phyloP scores from a whole-genome alignment of 2,329 filamentous ascomycete species.

The Akanthomyces lecanii region DNA sequence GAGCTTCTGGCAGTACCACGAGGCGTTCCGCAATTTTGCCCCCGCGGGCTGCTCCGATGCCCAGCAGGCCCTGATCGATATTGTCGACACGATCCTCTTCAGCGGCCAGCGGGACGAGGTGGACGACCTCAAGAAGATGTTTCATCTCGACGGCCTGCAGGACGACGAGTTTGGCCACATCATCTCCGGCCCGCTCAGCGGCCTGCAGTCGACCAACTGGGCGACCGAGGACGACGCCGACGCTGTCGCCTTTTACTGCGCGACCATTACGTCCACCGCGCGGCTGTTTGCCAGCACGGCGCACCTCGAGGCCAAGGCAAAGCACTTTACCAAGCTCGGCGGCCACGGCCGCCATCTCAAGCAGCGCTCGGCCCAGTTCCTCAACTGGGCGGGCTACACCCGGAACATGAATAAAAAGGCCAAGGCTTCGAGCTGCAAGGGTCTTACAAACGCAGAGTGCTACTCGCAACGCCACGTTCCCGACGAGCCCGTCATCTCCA shows the following conservation, averaged over 20 bases:
- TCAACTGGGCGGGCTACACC: slow-evolving; percentile 49
- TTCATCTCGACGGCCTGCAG: slow-evolving; percentile 13
- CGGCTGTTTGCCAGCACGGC: slow-evolving; percentile 41
- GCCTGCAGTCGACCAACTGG: slow-evolving; percentile 50
- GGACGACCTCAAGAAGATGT: slow-evolving; percentile 43
- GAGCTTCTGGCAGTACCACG: slow-evolving; percentile 66
- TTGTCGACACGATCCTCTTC: slow-evolving; percentile 49
- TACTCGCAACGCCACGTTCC: slow-evolving; percentile 26
- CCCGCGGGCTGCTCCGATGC: slow-evolving; percentile 59
- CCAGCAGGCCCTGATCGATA: slow-evolving; percentile 53
- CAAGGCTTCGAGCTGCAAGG: slow-evolving; percentile 23
- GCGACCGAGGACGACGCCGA: slow-evolving; percentile 42
- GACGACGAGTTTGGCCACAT: slow-evolving; percentile 41
- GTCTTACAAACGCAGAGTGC: slow-evolving; percentile 27
- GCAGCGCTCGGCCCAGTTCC: slow-evolving; percentile 32
- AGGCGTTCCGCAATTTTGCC: slow-evolving; percentile 46
- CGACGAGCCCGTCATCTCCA: slow-evolving; percentile 23
- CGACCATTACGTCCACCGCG: slow-evolving; percentile 38
- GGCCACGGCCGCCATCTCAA: slow-evolving; percentile 38
- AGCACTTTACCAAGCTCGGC: slow-evolving; percentile 37
- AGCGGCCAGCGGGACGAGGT: slow-evolving; percentile 29
- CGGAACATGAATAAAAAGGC: slow-evolving; percentile 31
- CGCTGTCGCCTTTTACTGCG: slow-evolving; percentile 45
- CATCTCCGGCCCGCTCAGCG: slow-evolving; percentile 38
- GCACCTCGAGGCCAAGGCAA: slow-evolving; percentile 31